Evolutionary conservation across 225 moss, liverwort and hornwort genomes (phyloP), one percentile per base, ranked within the genome.

Genomic region (Sphagnum tenellum): DNA sequence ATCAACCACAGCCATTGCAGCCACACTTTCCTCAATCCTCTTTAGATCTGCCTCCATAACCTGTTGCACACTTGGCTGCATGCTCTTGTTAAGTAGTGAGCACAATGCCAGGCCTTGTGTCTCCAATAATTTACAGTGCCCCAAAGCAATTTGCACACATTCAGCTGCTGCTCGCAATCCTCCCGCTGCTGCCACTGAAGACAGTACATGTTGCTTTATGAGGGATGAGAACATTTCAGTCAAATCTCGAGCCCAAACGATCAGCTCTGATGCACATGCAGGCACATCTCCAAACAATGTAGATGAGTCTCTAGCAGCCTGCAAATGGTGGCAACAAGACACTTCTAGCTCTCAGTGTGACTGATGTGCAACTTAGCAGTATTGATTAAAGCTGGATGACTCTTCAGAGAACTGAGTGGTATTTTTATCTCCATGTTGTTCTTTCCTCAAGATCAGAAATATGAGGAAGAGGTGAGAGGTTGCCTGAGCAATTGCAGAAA

Each of bases 1-100:
- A 76, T 95, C 92, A 66, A 92, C 95, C 66, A 86, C 95, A 68
- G 92, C 89, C 66, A 95, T 79, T 63, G 92, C 95, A 73, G 95
- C 88, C n/a, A 92, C 88, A 78, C 95, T 95, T 70, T 95, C 95
- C 63, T 92, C 88, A 67, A 95, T 95, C 78, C 92, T 88, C 64
- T 77, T 92, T 58, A 95, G 75, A 64, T 95, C 92, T 62, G 95
- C 95, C 75, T 88, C 89, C 80, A 95, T 73, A 66, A 92, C 92
- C 81, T 89, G 86, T 71, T 92, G 92, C 57, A 95, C 92, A 81
- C 95, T 92, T 46, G 95, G 92, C 54, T 92, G 82, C 12, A 95
- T 86, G 67, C 92, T 89, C 75, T 88, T 95, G 66, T 88, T 84
- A 5, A 95, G 84, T 48, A 86, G 79, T 61, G 92, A 88, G 56